Percentiles rank a stretch among this genome's conserved stretches.
Conservation (phyloP, 495 filamentous ascomycete genomes). For the Gamarada debralockiae region DNA sequence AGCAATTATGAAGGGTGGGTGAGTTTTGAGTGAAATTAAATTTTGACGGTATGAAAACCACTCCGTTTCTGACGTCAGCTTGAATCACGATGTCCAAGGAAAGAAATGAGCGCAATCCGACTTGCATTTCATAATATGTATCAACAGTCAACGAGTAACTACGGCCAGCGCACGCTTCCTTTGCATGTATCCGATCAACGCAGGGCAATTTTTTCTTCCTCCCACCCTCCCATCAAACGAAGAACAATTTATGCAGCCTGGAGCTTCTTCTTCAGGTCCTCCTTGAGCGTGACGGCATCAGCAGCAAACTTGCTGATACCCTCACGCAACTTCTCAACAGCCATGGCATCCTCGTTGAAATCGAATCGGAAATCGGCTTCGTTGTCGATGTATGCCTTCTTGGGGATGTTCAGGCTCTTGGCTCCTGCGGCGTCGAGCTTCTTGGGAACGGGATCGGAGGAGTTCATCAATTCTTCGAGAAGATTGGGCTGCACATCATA, state of each 20-base stretch:
- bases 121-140: neutral
- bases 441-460: slow-evolving; percentile 72
- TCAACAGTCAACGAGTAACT: too few relatives aligned
- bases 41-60: too few relatives aligned
- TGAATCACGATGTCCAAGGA: too few relatives aligned
- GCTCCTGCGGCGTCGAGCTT: slow-evolving; percentile 80
- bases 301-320: slow-evolving; percentile 99
- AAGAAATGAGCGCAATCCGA: too few relatives aligned
- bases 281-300: slow-evolving; percentile 90
- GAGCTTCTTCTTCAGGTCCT: slow-evolving; percentile 84
- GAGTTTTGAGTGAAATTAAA: too few relatives aligned
- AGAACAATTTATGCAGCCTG: slow-evolving; percentile 17
- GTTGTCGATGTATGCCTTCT: slow-evolving; percentile 86
- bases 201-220: too few relatives aligned
- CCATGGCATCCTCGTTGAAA: slow-evolving; percentile 99
- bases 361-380: slow-evolving; percentile 94
- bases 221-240: neutral
- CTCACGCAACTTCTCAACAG: slow-evolving; percentile 95
- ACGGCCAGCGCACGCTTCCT: too few relatives aligned
- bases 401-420: slow-evolving; percentile 65
- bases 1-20: too few relatives aligned
- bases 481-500: slow-evolving; percentile 66
- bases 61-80: too few relatives aligned
- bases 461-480: slow-evolving; percentile 89
- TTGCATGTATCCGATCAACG: too few relatives aligned